These are phyloP conservation scores for Nannochloris sp. DNA, from an alignment of 139 green algal species.

Conservation along the genomic window DNA sequence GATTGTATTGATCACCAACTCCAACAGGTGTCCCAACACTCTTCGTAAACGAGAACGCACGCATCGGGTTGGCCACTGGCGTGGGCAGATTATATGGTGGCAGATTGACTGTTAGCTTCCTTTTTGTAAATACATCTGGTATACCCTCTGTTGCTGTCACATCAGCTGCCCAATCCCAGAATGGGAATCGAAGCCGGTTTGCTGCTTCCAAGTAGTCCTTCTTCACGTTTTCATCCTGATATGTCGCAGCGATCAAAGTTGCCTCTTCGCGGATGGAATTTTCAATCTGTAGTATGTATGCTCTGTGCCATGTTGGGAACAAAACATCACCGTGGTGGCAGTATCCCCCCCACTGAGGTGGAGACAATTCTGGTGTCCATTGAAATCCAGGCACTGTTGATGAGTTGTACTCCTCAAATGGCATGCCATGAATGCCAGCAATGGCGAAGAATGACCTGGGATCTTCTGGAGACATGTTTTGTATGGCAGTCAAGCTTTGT, in stretches of 20 bases:
- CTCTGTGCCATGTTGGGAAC: slow-evolving; percentile 12
- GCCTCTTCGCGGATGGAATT: not conserved
- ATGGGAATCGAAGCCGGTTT: not conserved
- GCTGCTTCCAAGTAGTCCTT: not conserved
- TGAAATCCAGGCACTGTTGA: not conserved
- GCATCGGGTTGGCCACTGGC: not conserved
- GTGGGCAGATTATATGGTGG: not conserved
- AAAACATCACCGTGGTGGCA: slow-evolving; percentile 9
- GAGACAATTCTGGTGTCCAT: not conserved
- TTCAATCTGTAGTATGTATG: slow-evolving; percentile 6
- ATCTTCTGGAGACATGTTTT: slow-evolving; percentile 1
- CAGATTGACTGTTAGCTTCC: not conserved
- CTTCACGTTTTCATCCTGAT: not conserved
- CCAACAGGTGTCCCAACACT: not conserved
- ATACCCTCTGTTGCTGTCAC: slow-evolving; percentile 1
- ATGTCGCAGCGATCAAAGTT: not conserved
- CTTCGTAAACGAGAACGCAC: not conserved
- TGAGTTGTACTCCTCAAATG: not conserved
- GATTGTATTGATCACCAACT: slow-evolving; percentile 1
- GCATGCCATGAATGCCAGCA: not conserved
- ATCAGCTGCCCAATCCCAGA: not conserved
- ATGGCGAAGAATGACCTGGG: not conserved
- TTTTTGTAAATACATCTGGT: not conserved
- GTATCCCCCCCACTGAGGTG: slow-evolving; percentile 4
- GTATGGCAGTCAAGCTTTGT: not conserved